These are phyloP conservation scores for Blastobotrys robertii DNA, from an alignment of 805 yeast species.

Conservation along the genomic window DNA sequence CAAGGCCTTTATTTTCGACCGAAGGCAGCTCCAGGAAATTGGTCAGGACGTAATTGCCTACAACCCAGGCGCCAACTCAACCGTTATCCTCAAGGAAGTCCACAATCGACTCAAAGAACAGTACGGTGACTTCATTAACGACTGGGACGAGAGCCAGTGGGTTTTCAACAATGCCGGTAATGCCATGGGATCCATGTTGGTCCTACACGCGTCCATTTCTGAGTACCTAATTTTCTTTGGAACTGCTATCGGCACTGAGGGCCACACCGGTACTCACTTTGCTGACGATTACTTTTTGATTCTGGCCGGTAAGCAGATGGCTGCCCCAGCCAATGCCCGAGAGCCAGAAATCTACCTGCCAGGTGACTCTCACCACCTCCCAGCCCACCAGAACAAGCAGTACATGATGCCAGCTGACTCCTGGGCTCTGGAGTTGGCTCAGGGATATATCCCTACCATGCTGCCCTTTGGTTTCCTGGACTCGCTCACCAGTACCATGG, in stretches of 20 bases:
- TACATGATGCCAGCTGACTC: conserved; percentile 75
- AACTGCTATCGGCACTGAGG: conserved; percentile 88
- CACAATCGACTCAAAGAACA: conserved; percentile 45
- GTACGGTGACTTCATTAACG: conserved; percentile 71
- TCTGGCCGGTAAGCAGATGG: conserved; percentile 65
- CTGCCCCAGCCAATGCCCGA: conserved; percentile 57
- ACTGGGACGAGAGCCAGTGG: conserved; percentile 74
- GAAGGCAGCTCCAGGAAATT: conserved; percentile 45
- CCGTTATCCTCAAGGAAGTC: conserved; percentile 53
- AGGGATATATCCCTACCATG: conserved; percentile 98
- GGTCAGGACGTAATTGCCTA: conserved; percentile 41
- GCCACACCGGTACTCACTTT: conserved; percentile 90
- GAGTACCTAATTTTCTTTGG: conserved; percentile 94
- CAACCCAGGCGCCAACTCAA: conserved; percentile 34
- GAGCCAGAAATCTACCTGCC: conserved; percentile 67
- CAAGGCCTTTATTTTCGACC: conserved; percentile 59
- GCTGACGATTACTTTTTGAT: conserved; percentile 98
- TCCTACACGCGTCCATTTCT: conserved; percentile 86
- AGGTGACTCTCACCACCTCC: conserved; percentile 77
- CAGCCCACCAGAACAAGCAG: conserved; percentile 68
- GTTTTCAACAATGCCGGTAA: conserved; percentile 97
- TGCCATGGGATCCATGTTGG: conserved; percentile 91
- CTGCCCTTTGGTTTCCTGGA: conserved; percentile 90
- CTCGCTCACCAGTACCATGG: conserved; percentile 70
- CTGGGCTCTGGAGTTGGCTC: conserved; percentile 91